Conservation (phyloP, 345 rosid genomes). For the Dovyalis caffra region DNA sequence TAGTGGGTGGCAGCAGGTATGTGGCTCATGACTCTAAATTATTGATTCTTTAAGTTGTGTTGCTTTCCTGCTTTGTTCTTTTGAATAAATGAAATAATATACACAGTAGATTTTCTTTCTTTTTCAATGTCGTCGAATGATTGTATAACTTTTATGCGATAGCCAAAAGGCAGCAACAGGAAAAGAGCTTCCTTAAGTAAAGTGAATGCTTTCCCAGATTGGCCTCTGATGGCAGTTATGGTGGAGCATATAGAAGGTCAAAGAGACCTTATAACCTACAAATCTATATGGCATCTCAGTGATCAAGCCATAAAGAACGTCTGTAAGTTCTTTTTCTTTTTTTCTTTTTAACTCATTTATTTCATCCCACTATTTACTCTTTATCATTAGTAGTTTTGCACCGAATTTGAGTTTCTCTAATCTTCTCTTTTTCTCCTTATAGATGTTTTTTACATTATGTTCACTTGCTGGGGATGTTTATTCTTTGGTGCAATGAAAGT, state of each 20-base stretch:
- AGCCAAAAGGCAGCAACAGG: slow-evolving; percentile 29
- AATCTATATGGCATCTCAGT: slow-evolving; percentile 81
- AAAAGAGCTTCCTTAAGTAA: slow-evolving; percentile 33
- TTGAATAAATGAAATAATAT: too few species aligned
- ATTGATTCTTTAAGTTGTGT: too few species aligned
- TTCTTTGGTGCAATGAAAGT: slow-evolving; percentile 83
- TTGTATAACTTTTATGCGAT: background rate
- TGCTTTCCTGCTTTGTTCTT: too few species aligned
- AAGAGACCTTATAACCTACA: slow-evolving; percentile 61
- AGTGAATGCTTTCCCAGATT: slow-evolving; percentile 64
- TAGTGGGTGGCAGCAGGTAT: slow-evolving; percentile 36
- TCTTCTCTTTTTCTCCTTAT: slow-evolving; percentile 2
- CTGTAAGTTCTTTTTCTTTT: slow-evolving; percentile 42
- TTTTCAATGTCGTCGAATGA: too few species aligned
- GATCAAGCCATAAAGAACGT: slow-evolving; percentile 74
- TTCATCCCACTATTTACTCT: too few species aligned
- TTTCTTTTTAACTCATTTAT: background rate
- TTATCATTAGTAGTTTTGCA: background rate
- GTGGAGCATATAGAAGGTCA: slow-evolving; percentile 74
- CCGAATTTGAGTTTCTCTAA: background rate
- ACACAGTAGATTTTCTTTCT: too few species aligned
- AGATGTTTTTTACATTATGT: slow-evolving; percentile 88
- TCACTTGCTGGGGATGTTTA: slow-evolving; percentile 90
- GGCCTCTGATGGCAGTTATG: slow-evolving; percentile 80
- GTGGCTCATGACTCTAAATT: background rate